phyloP scores from a whole-genome alignment of 179 eudicot genomes.

The Beta lomatogona region DNA sequence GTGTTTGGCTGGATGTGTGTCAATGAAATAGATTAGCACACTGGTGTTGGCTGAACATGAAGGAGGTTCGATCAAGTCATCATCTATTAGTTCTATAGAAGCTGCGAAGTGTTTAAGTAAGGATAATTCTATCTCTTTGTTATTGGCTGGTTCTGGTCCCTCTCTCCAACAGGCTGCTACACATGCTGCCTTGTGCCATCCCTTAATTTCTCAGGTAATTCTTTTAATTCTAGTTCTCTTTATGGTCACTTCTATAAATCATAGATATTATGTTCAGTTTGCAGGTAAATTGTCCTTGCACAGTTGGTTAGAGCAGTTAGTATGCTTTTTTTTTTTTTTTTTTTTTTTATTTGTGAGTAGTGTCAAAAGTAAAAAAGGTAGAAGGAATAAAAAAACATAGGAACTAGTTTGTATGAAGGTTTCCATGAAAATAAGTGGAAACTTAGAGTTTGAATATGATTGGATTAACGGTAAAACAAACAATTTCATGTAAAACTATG shows the following conservation, averaged over 20 bases:
- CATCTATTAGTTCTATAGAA: constrained; percentile 71
- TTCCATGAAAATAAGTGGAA: background rate
- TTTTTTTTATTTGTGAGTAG: no score
- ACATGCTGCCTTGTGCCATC: constrained; percentile 82
- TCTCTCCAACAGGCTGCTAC: constrained; percentile 85
- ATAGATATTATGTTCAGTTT: background rate
- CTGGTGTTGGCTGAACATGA: constrained; percentile 89
- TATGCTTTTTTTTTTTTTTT: no score
- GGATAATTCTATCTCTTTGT: constrained; percentile 64
- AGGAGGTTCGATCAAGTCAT: constrained; percentile 65
- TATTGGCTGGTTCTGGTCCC: constrained; percentile 87
- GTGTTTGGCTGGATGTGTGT: background rate
- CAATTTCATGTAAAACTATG: background rate
- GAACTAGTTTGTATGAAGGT: background rate
- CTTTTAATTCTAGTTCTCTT: background rate
- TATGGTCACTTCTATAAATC: background rate
- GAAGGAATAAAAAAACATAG: no score
- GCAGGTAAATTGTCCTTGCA: no score
- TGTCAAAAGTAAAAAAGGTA: no score
- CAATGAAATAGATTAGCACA: constrained; percentile 62
- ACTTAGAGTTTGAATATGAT: background rate
- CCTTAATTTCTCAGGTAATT: constrained; percentile 73
- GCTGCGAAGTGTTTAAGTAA: constrained; percentile 69
- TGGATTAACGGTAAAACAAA: background rate
- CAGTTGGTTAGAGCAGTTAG: background rate